Percentiles rank a stretch among this genome's conserved stretches.
Conservation (phyloP, 306 rosid genomes). For the Cyclanthera cordifolia region DNA sequence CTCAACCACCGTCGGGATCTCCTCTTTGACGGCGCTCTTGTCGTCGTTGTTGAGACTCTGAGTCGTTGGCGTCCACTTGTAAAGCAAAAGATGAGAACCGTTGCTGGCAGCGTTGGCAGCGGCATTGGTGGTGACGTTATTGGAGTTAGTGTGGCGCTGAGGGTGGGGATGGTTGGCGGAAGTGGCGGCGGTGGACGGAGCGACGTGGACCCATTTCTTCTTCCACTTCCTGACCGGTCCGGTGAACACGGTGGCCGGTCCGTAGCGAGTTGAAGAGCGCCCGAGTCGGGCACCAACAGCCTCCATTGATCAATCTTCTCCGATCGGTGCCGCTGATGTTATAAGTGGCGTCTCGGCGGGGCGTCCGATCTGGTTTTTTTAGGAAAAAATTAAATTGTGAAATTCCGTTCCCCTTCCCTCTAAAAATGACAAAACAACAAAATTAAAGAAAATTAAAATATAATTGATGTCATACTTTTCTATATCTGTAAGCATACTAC, state of each 20-base stretch:
- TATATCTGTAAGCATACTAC: too few relatives aligned
- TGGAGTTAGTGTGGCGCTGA: constrained; percentile 18
- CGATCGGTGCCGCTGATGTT: constrained; percentile 27
- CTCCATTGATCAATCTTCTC: constrained; percentile 38
- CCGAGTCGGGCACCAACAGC: constrained; percentile 97
- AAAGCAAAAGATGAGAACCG: constrained; percentile 69
- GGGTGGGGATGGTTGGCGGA: constrained; percentile 21
- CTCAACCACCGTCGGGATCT: constrained; percentile 20
- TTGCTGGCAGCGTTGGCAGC: constrained; percentile 25
- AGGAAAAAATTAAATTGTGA: not conserved
- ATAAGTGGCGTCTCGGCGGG: not conserved
- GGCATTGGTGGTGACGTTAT: constrained; percentile 12
- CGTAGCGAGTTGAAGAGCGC: constrained; percentile 88
- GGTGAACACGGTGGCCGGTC: constrained; percentile 89
- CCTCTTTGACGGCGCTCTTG: constrained; percentile 23
- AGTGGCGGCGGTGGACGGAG: constrained; percentile 38
- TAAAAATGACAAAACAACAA: too few relatives aligned
- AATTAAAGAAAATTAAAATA: too few relatives aligned
- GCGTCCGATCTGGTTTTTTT: constrained; percentile 3
- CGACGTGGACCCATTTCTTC: constrained; percentile 93
- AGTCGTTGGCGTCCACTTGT: constrained; percentile 84
- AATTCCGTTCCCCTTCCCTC: not conserved
- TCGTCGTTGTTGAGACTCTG: constrained; percentile 39
- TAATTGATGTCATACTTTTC: too few relatives aligned
- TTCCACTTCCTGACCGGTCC: constrained; percentile 98